Evolutionary conservation across 108 stramenopile species (phyloP).

Genomic region (Asterionellopsis glacialis): DNA sequence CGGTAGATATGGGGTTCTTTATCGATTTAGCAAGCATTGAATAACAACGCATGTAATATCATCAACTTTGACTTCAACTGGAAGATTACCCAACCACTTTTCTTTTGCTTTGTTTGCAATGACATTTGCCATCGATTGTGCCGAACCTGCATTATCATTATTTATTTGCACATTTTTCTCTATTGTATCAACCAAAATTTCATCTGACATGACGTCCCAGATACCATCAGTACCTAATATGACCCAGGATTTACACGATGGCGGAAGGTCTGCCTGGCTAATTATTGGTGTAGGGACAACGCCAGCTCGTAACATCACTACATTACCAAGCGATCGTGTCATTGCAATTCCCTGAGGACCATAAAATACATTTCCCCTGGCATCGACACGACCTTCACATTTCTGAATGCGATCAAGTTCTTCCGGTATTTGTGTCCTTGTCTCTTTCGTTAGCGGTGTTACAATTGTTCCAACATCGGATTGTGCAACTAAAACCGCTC

Average conservation of each 20-base stretch:
- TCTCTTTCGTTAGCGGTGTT: constrained; percentile 4
- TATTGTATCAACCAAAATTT: too few relatives aligned
- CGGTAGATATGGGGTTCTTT: too few relatives aligned
- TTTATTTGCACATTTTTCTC: too few relatives aligned
- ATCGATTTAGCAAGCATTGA: too few relatives aligned
- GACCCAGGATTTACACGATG: not conserved
- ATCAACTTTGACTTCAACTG: constrained; percentile 19
- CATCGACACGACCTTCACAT: constrained; percentile 14
- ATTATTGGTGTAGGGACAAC: constrained; percentile 25
- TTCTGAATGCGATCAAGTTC: constrained; percentile 20
- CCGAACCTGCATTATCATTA: not conserved
- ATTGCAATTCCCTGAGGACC: constrained; percentile 35
- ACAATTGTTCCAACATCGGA: not conserved
- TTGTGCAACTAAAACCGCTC: not conserved
- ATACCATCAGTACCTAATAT: constrained; percentile 4
- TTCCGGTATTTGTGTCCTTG: constrained; percentile 4
- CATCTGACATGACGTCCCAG: constrained; percentile 8
- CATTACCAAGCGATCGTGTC: constrained; percentile 26
- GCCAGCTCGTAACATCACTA: constrained; percentile 25
- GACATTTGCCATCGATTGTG: not conserved
- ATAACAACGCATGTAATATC: constrained; percentile 15
- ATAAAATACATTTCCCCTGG: constrained; percentile 31
- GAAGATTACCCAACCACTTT: constrained; percentile 11
- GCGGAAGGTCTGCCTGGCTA: not conserved
- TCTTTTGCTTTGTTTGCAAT: constrained; percentile 2